These are phyloP conservation scores for Asterophora parasitica DNA, from an alignment of 768 basidiomycete genomes.

Conservation along the genomic window DNA sequence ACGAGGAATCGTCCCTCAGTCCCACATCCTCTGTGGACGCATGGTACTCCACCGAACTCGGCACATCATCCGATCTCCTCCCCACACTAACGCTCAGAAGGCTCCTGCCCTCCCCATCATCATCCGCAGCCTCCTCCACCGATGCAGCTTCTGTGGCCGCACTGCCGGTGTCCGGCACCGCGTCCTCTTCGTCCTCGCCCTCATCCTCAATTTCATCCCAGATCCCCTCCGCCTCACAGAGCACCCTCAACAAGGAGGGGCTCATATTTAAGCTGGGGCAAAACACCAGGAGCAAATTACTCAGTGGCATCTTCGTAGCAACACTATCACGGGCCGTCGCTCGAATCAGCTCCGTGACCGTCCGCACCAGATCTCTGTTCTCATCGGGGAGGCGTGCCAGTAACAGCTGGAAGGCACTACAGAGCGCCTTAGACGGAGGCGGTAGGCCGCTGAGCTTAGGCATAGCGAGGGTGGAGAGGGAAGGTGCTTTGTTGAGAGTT, in stretches of 20 bases:
- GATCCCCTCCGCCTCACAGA: slow-evolving; percentile 67
- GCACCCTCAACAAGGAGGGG: slow-evolving; percentile 61
- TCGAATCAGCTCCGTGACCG: slow-evolving; percentile 75
- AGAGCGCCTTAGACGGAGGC: slow-evolving; percentile 54
- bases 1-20: slow-evolving; percentile 7
- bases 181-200: slow-evolving; percentile 25
- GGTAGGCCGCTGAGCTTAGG: slow-evolving; percentile 58
- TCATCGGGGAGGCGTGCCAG: slow-evolving; percentile 69
- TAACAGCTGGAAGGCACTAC: slow-evolving; percentile 56
- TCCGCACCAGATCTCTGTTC: slow-evolving; percentile 80
- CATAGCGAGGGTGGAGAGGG: slow-evolving; percentile 73
- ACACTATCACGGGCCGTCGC: slow-evolving; percentile 62
- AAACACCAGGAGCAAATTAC: slow-evolving; percentile 83
- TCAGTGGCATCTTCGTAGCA: slow-evolving; percentile 89
- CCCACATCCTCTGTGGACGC: slow-evolving; percentile 30
- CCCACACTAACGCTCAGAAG: slow-evolving; percentile 20
- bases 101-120: slow-evolving; percentile 21
- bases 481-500: slow-evolving; percentile 58
- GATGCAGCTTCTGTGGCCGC: slow-evolving; percentile 16
- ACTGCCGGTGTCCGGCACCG: slow-evolving; percentile 24
- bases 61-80: slow-evolving; percentile 25
- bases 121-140: slow-evolving; percentile 16
- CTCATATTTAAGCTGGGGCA: slow-evolving; percentile 83
- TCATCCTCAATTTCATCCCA: slow-evolving; percentile 45
- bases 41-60: slow-evolving; percentile 30